A percentile compares a stretch with the other conserved stretches of the same genome.
phyloP scores from a whole-genome alignment of 768 basidiomycete genomes.

The Kwoniella dendrophila region DNA sequence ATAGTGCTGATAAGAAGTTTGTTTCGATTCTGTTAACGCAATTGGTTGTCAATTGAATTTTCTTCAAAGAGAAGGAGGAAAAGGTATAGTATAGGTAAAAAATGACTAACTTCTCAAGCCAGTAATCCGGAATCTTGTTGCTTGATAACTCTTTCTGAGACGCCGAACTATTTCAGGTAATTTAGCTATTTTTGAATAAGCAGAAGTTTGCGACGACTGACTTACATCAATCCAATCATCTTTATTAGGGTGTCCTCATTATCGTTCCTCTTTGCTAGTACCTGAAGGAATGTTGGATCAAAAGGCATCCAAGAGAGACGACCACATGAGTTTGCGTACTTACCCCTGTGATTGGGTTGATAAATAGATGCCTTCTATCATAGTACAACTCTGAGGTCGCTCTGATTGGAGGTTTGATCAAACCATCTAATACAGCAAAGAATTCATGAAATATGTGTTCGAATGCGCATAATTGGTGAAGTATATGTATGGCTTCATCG shows the following conservation, averaged over 20 bases:
- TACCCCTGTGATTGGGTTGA: conserved; percentile 15
- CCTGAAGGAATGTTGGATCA: neutral
- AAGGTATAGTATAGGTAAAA: neutral
- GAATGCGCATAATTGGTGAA: conserved; percentile 22
- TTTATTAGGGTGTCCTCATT: neutral
- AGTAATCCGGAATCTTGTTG: conserved; percentile 12
- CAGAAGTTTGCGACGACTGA: no score
- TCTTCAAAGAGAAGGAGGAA: no score
- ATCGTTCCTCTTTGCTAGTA: neutral
- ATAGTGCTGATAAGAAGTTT: conserved; percentile 14
- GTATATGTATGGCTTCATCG: neutral
- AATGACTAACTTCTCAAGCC: conserved; percentile 10
- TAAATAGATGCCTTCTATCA: conserved; percentile 5
- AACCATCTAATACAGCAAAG: conserved; percentile 2
- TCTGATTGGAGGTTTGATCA: conserved; percentile 5
- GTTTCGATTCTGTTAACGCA: conserved; percentile 5
- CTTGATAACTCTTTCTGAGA: neutral
- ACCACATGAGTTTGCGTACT: neutral
- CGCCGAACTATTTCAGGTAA: neutral
- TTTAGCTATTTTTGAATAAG: no score
- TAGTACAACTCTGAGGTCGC: conserved; percentile 2
- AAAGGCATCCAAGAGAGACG: no score
- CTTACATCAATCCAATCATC: conserved; percentile 4
- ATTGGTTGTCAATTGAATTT: neutral
- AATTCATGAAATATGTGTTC: conserved; percentile 15